Percentiles rank a stretch among this genome's conserved stretches.
phyloP scores from a whole-genome alignment of 2,329 filamentous ascomycete species.

The Pseudogymnoascus sp. region DNA sequence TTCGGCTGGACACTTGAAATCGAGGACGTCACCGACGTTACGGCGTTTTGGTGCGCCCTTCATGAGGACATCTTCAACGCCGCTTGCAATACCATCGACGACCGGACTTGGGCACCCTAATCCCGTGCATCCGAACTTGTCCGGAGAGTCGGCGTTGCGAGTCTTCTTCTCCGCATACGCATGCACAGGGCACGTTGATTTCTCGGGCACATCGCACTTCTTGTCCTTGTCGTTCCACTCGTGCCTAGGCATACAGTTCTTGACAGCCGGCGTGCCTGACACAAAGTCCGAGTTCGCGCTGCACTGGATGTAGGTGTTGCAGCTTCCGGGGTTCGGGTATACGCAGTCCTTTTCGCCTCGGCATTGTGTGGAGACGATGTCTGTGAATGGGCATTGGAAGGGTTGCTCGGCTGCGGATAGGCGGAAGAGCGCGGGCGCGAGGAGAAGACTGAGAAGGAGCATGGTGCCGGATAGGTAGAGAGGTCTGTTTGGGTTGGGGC shows the following conservation, averaged over 20 bases:
- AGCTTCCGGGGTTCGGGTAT: neutral
- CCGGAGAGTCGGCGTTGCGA: too few relatives aligned
- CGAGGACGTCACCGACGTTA: neutral
- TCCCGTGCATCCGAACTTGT: too few relatives aligned
- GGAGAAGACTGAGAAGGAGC: neutral
- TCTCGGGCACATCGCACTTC: neutral
- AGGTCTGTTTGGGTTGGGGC: neutral
- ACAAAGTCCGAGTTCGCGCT: neutral
- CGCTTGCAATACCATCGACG: too few relatives aligned
- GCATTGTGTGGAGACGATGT: neutral
- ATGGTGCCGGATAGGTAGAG: neutral
- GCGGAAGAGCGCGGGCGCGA: neutral
- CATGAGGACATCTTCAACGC: too few relatives aligned
- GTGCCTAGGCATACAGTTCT: neutral
- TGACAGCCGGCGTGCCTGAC: neutral
- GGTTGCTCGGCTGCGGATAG: neutral
- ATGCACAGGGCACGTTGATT: neutral
- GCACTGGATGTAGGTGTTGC: neutral
- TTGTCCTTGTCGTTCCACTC: neutral
- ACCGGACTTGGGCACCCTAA: too few relatives aligned
- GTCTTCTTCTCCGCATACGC: neutral
- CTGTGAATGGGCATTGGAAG: neutral
- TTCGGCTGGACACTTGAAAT: neutral
- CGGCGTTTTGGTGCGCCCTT: too few relatives aligned
- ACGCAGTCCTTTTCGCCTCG: neutral